Evolutionary conservation across 306 rosid genomes (phyloP), one percentile per base, ranked within the genome.

Genomic region (Styphnolobium japonicum): DNA sequence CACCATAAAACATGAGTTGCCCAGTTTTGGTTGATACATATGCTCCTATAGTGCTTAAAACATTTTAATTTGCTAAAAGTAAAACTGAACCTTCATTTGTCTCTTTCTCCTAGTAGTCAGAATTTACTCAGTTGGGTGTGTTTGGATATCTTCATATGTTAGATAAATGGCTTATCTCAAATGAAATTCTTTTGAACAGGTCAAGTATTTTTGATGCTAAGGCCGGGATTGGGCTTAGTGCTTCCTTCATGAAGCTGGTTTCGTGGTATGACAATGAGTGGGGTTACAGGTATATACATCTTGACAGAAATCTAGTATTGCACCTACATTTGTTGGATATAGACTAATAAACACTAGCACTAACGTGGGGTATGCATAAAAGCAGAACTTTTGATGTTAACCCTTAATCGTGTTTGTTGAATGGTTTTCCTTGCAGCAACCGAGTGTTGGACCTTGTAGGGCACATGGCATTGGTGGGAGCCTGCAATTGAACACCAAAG

Each of bases 241-340:
- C 82, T 67, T 89, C 92, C 56, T 89, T 95, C 74, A 77, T 90
- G 86, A 95, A 95, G 91, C 86, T 95, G 70, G 88, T 95, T 82
- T 71, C 98, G 37, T 95, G 99, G 99, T 95, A 95, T 25, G 99
- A 95, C 92, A 95, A 95, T 14, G 99, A 95, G 85, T 95, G 99
- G 99, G 99, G 98, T 84, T 93, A 95, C 90, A 95, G 98, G 98
- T 92, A 89, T 55, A 80, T 42, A 4, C 40, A 11, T 82, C 65
- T 18, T 7, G 5, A 31, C 76, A 7, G 11, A 16, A 34, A 33
- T 18, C n/a, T 7, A 27, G 5, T 6, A 7, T 40, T 37, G 33
- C 52, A 1, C 9, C 45, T 27, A 40, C 8, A 39, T 42, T 18
- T 36, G n/a, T 64, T 67, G 31, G 34, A n/a, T 36, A 15, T 11